Conservation (phyloP, 768 basidiomycete species). For the Boletus sensibilis region DNA sequence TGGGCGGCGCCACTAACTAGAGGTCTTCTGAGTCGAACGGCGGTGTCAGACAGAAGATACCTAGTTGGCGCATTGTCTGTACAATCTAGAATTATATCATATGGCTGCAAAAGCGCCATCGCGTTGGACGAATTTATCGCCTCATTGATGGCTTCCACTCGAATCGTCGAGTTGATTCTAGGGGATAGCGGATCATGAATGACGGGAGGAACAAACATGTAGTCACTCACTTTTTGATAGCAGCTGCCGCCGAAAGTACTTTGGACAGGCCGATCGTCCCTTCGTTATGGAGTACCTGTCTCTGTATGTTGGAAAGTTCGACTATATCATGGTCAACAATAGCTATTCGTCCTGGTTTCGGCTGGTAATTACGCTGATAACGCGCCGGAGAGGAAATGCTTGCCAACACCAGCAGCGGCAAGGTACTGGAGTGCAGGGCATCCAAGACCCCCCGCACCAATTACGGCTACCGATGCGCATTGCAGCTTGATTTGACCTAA, state of each 20-base stretch:
- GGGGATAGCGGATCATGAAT: not conserved
- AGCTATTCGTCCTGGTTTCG: constrained; percentile 67
- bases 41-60: constrained; percentile 87
- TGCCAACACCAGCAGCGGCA: constrained; percentile 88
- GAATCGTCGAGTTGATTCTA: constrained; percentile 76
- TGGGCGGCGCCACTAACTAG: constrained; percentile 94
- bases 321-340: constrained; percentile 90
- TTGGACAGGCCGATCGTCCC: constrained; percentile 73
- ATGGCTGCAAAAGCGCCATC: constrained; percentile 52
- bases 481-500: constrained; percentile 84
- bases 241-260: constrained; percentile 74
- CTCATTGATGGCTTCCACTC: constrained; percentile 51
- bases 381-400: constrained; percentile 24
- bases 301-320: constrained; percentile 85
- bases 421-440: constrained; percentile 96
- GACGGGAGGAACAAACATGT: not conserved
- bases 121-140: constrained; percentile 67
- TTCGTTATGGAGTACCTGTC: constrained; percentile 88
- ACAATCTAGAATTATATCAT: constrained; percentile 86
- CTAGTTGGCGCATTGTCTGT: constrained; percentile 92
- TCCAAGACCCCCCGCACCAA: constrained; percentile 95
- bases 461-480: constrained; percentile 72
- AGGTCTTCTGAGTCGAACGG: constrained; percentile 71
- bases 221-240: constrained; percentile 57
- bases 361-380: constrained; percentile 4